Conservation (phyloP, 768 basidiomycete species). For the Boletus reticuloceps region DNA sequence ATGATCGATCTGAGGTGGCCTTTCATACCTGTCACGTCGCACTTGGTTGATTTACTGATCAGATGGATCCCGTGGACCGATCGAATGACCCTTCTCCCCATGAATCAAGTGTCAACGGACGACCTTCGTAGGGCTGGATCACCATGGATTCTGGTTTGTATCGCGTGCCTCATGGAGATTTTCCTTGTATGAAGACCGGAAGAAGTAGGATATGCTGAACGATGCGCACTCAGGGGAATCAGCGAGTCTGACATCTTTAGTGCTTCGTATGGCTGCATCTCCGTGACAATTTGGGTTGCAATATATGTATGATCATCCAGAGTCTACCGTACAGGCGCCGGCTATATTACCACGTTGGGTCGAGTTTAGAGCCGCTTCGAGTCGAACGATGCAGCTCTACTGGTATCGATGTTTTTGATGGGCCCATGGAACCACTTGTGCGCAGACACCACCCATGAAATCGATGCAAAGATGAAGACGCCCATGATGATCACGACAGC, state of each 20-base stretch:
- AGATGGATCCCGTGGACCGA: slow-evolving; percentile 15
- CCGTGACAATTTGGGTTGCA: no score
- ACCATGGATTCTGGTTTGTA: neutral
- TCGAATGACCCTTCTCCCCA: slow-evolving; percentile 21
- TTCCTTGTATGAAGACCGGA: neutral
- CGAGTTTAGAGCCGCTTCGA: slow-evolving; percentile 11
- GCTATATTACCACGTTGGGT: neutral
- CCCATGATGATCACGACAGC: slow-evolving; percentile 62
- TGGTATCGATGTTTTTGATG: slow-evolving; percentile 45
- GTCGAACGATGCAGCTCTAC: neutral
- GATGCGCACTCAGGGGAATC: neutral
- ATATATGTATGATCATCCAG: no score
- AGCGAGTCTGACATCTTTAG: neutral
- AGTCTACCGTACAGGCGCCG: neutral
- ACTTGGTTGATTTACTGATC: neutral
- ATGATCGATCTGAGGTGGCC: slow-evolving; percentile 21
- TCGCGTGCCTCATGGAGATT: neutral
- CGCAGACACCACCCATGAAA: slow-evolving; percentile 66
- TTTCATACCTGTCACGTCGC: neutral
- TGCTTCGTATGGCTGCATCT: neutral
- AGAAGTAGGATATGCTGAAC: neutral
- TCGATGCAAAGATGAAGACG: slow-evolving; percentile 62
- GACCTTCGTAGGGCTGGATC: slow-evolving; percentile 13
- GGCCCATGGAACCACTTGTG: slow-evolving; percentile 72
- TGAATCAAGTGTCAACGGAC: slow-evolving; percentile 24